A percentile compares a stretch with the other conserved stretches of the same genome.
Evolutionary conservation across 805 yeast species (phyloP).

Genomic region (Barnettozyma vustinii): DNA sequence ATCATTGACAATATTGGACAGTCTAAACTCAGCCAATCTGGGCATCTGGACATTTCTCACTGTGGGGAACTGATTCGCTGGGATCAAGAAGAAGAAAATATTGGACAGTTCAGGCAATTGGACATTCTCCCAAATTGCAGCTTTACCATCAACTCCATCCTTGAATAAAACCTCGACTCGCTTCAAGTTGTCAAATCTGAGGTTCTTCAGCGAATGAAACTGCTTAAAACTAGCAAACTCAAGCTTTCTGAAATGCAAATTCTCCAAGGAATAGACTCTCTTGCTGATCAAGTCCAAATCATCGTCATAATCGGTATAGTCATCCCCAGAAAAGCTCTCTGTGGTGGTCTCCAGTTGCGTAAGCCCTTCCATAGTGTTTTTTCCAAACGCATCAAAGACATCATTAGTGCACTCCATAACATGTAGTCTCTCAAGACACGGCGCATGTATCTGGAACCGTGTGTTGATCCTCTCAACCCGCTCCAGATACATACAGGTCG

Average conservation of each 20-base stretch:
- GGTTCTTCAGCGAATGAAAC: not conserved
- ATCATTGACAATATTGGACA: slow-evolving; percentile 1
- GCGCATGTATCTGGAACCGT: not conserved
- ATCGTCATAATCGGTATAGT: not conserved
- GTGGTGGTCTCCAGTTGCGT: not conserved
- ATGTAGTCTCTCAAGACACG: not conserved
- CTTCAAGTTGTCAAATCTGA: not conserved
- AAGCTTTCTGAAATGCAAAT: not conserved
- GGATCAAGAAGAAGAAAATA: not conserved
- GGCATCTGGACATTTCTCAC: not conserved
- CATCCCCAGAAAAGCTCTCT: not conserved
- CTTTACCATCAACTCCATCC: not conserved
- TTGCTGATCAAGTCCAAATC: not conserved
- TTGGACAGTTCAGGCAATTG: not conserved
- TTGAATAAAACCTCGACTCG: not conserved
- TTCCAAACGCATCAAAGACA: not conserved
- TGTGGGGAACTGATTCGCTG: not conserved
- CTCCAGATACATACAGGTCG: not conserved
- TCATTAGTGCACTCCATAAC: slow-evolving; percentile 1
- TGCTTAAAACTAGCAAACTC: slow-evolving; percentile 1
- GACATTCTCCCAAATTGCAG: slow-evolving; percentile 1
- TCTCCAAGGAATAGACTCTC: not conserved
- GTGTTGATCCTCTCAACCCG: not conserved
- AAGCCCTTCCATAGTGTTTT: not conserved
- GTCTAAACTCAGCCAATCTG: not conserved